phyloP scores from a whole-genome alignment of 2,329 filamentous ascomycete genomes.

The Fusarium begoniae region DNA sequence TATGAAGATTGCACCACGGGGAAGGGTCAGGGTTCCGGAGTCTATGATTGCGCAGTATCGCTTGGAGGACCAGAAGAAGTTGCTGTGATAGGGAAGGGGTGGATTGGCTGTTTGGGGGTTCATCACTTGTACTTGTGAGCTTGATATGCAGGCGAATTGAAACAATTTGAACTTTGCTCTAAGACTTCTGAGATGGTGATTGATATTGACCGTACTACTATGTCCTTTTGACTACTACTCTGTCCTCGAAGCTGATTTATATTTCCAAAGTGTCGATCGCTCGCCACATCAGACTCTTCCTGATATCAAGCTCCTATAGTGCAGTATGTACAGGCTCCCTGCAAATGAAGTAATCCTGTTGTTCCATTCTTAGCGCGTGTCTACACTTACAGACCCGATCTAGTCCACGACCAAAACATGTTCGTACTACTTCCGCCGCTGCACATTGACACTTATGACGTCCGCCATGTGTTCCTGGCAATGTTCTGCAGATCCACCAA shows the following conservation, averaged over 20 bases:
- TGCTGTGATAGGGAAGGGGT: neutral
- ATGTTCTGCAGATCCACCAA: neutral
- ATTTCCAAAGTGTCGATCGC: neutral
- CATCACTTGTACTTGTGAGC: rapidly evolving
- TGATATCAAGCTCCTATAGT: rapidly evolving
- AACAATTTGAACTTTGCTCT: rapidly evolving
- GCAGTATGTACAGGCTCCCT: rapidly evolving
- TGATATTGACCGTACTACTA: rapidly evolving
- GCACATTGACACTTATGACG: neutral
- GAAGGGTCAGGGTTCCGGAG: neutral
- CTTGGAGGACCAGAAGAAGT: neutral
- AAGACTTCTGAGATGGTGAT: rapidly evolving
- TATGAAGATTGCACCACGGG: slow-evolving; percentile 14
- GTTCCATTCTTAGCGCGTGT: no score
- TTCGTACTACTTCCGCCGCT: neutral
- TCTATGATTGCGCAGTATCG: neutral
- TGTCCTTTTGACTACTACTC: no score
- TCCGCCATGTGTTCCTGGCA: neutral
- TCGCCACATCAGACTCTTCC: no score
- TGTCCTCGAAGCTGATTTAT: rapidly evolving
- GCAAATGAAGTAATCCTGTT: rapidly evolving
- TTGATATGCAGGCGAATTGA: rapidly evolving
- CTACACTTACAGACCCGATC: neutral
- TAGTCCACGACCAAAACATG: rapidly evolving
- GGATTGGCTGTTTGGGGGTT: neutral